A percentile compares a stretch with the other conserved stretches of the same genome.
Conservation (phyloP, 352 stramenopile genomes). For the Phytophthora europaea region DNA sequence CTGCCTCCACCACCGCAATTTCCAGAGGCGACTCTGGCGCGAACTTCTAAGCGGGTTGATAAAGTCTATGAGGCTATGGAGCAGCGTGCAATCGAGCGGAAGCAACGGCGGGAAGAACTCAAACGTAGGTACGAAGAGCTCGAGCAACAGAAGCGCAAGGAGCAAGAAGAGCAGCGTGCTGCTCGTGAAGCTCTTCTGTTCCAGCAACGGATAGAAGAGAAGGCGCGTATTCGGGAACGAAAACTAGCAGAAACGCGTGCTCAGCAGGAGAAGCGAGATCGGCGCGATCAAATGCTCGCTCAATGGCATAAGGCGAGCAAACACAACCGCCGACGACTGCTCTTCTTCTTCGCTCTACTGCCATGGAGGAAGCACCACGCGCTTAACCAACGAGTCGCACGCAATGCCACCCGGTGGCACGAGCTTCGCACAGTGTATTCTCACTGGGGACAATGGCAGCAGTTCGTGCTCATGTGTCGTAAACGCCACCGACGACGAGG, state of each 20-base stretch:
- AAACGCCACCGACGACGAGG: slow-evolving; percentile 34
- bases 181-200: slow-evolving; percentile 52
- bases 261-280: slow-evolving; percentile 45
- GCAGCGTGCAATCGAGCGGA: slow-evolving; percentile 61
- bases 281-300: slow-evolving; percentile 38
- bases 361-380: slow-evolving; percentile 52
- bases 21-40: neutral
- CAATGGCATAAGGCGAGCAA: slow-evolving; percentile 37
- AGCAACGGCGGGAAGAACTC: slow-evolving; percentile 62
- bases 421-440: slow-evolving; percentile 48
- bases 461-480: slow-evolving; percentile 38
- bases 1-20: slow-evolving; percentile 2
- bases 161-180: slow-evolving; percentile 46
- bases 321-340: slow-evolving; percentile 51
- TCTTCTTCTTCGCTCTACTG: slow-evolving; percentile 60
- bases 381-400: slow-evolving; percentile 37
- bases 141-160: slow-evolving; percentile 59
- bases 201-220: slow-evolving; percentile 53
- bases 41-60: slow-evolving; percentile 28
- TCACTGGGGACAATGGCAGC: slow-evolving; percentile 53
- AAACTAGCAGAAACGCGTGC: slow-evolving; percentile 46
- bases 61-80: slow-evolving; percentile 67
- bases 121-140: slow-evolving; percentile 60
- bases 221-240: slow-evolving; percentile 46
- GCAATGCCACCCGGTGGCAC: slow-evolving; percentile 54